Conservation (phyloP, 2,329 filamentous ascomycete species). For the Elsinoe necatrix region DNA sequence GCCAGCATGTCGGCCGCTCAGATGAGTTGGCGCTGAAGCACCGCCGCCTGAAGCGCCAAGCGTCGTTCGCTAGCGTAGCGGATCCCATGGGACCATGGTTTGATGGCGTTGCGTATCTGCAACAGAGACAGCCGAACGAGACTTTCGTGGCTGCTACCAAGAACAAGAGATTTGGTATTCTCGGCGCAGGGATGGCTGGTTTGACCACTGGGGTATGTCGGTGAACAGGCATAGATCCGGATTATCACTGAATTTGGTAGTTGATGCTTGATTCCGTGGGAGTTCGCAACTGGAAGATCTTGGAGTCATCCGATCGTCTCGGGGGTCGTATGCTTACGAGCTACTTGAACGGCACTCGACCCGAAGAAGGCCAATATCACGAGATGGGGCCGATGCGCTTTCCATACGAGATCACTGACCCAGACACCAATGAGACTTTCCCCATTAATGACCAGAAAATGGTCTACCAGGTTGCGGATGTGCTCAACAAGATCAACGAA, state of each 20-base stretch:
- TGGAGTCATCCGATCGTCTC: constrained; percentile 52
- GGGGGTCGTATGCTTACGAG: constrained; percentile 57
- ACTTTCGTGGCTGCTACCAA: constrained; percentile 49
- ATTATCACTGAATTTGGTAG: constrained; percentile 15
- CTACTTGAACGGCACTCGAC: constrained; percentile 51
- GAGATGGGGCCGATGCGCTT: constrained; percentile 61
- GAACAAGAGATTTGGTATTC: constrained; percentile 51
- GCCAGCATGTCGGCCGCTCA: constrained; percentile 36
- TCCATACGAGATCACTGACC: constrained; percentile 42
- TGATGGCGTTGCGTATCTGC: constrained; percentile 52
- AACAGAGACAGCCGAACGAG: constrained; percentile 45
- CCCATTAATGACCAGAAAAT: constrained; percentile 56
- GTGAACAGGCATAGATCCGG: no score
- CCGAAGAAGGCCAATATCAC: constrained; percentile 58
- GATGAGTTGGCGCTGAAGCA: constrained; percentile 32
- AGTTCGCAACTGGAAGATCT: constrained; percentile 52
- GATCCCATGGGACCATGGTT: constrained; percentile 56
- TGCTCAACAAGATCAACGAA: constrained; percentile 52
- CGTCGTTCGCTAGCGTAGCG: constrained; percentile 41
- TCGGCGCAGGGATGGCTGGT: constrained; percentile 58
- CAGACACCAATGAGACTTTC: constrained; percentile 45
- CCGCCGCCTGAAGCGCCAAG: constrained; percentile 30
- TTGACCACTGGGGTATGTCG: constrained; percentile 48
- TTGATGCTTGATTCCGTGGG: constrained; percentile 45
- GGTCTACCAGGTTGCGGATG: constrained; percentile 54